Percentiles rank a stretch among this genome's conserved stretches.
Conservation (phyloP, 2,329 filamentous ascomycete species). For the Neofusicoccum umdonicola region DNA sequence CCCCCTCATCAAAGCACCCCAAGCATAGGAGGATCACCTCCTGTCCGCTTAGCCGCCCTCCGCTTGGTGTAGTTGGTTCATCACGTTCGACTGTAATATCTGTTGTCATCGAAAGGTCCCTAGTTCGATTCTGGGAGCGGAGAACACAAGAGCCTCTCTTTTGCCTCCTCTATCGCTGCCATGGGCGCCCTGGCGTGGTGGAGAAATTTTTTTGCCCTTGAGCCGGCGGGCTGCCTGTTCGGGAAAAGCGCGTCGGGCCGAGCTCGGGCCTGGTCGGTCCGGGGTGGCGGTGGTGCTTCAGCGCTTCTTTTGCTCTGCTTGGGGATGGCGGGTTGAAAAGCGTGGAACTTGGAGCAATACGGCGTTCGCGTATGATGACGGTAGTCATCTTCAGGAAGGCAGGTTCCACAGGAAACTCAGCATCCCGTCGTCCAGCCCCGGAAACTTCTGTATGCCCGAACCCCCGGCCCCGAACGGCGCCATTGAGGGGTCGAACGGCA, state of each 20-base stretch:
- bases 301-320: too few relatives aligned
- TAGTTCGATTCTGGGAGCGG: slow-evolving; percentile 14
- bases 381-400: slow-evolving; percentile 17
- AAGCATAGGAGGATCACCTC: not conserved
- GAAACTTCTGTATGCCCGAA: slow-evolving; percentile 34
- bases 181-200: too few relatives aligned
- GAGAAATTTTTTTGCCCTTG: not conserved
- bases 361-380: too few relatives aligned
- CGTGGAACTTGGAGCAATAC: too few relatives aligned
- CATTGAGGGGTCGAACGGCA: slow-evolving; percentile 40
- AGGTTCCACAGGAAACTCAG: slow-evolving; percentile 42
- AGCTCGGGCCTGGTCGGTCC: not conserved
- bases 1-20: not conserved
- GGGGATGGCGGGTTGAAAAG: too few relatives aligned
- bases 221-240: not conserved
- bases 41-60: not conserved
- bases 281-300: not conserved
- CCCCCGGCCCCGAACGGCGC: slow-evolving; percentile 33
- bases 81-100: slow-evolving; percentile 12
- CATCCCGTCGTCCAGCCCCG: slow-evolving; percentile 38
- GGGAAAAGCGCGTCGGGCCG: not conserved
- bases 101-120: slow-evolving; percentile 6
- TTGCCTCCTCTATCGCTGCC: not conserved
- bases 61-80: slow-evolving; percentile 11
- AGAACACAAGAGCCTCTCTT: not conserved